Evolutionary conservation across 305 asterid genomes (phyloP).

Genomic region (Fraxinus platypoda): DNA sequence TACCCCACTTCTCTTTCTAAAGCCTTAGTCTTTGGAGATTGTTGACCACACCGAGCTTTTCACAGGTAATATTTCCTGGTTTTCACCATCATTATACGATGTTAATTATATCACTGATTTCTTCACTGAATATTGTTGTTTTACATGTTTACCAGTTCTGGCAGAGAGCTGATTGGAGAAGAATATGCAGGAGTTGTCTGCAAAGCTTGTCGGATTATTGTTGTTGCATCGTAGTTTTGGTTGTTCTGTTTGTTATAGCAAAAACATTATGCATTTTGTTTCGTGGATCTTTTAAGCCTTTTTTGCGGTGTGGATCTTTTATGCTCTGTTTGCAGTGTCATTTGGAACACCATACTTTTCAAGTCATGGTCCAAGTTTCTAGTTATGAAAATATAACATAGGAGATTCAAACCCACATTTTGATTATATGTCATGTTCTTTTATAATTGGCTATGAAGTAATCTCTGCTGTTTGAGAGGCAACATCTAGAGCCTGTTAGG

Average conservation of each 20-base stretch:
- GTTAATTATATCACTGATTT: not conserved
- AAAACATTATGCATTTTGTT: slow-evolving; percentile 10
- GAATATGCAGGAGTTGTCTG: slow-evolving; percentile 30
- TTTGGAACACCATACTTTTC: not conserved
- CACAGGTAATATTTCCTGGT: slow-evolving; percentile 38
- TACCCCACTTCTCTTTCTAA: not conserved
- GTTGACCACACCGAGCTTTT: slow-evolving; percentile 43
- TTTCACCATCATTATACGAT: not conserved
- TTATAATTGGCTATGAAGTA: not conserved
- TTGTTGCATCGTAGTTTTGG: slow-evolving; percentile 21
- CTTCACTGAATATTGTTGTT: slow-evolving; percentile 2
- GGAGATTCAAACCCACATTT: not conserved
- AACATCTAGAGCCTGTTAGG: no score
- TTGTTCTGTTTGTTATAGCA: slow-evolving; percentile 16
- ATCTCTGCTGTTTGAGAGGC: not conserved
- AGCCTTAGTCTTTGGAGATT: slow-evolving; percentile 36
- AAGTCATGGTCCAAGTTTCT: not conserved
- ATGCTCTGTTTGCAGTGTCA: not conserved
- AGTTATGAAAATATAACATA: not conserved
- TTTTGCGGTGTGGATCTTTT: not conserved
- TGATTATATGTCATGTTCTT: not conserved
- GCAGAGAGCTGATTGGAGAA: slow-evolving; percentile 23
- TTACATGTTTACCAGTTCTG: slow-evolving; percentile 22
- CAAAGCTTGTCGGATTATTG: slow-evolving; percentile 8
- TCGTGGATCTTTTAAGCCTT: not conserved